A percentile compares a stretch with the other conserved stretches of the same genome.
Evolutionary conservation across 768 basidiomycete genomes (phyloP).

Genomic region (Pleurotus tuoliensis): DNA sequence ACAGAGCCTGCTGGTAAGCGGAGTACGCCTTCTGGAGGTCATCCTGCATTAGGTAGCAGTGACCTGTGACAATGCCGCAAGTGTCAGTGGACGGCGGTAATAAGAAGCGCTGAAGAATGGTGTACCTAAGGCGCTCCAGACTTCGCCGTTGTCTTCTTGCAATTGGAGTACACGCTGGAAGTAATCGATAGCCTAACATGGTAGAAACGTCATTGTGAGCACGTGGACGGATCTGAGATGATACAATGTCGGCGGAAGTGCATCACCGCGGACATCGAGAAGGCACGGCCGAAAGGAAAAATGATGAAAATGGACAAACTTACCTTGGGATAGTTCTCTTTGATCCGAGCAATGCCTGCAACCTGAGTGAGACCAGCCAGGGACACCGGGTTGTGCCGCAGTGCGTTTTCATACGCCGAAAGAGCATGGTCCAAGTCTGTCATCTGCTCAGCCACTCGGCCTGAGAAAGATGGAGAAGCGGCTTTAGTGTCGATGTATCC

Average conservation of each 20-base stretch:
- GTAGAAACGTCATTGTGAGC: conserved; percentile 33
- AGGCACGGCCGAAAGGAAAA: conserved; percentile 1
- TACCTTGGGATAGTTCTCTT: conserved; percentile 96
- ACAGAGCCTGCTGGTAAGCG: conserved; percentile 97
- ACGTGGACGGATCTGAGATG: conserved; percentile 24
- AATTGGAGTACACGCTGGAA: conserved; percentile 89
- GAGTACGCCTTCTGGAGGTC: conserved; percentile 98
- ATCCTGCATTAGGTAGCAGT: conserved; percentile 99
- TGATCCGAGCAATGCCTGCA: conserved; percentile 94
- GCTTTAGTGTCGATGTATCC: conserved; percentile 1
- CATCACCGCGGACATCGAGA: conserved; percentile 4
- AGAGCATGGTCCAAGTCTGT: conserved; percentile 90
- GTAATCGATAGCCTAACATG: conserved; percentile 85
- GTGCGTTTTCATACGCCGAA: conserved; percentile 90
- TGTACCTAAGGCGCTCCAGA: conserved; percentile 92
- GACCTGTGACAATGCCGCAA: conserved; percentile 45
- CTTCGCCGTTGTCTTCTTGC: conserved; percentile 96
- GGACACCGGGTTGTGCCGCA: conserved; percentile 92
- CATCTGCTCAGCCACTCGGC: conserved; percentile 94
- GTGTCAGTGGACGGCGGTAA: conserved; percentile 14
- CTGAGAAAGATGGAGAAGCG: conserved; percentile 39
- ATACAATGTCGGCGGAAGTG: not conserved
- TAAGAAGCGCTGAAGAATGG: conserved; percentile 12
- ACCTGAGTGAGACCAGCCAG: conserved; percentile 89
- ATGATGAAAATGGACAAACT: conserved; percentile 25